These are phyloP conservation scores for Pestalotiopsis sp. DNA, from an alignment of 2,329 filamentous ascomycete genomes.

Conservation along the genomic window DNA sequence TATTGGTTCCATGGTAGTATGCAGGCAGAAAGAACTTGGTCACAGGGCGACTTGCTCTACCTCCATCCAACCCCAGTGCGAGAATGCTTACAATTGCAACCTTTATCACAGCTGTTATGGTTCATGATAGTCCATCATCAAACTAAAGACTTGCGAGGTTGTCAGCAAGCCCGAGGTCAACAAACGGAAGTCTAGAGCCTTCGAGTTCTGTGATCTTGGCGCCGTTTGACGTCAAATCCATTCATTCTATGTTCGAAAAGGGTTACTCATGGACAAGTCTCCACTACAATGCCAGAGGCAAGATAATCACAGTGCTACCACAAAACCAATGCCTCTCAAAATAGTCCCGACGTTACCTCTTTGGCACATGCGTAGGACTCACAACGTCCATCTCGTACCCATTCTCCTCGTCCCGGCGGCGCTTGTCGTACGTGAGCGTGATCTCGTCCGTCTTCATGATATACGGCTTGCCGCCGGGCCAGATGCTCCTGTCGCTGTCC, in stretches of 20 bases:
- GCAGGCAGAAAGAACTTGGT: background rate
- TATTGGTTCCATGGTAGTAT: background rate
- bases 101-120: background rate
- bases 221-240: background rate
- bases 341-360: background rate
- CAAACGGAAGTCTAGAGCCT: too few relatives aligned
- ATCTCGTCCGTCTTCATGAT: constrained; percentile 2
- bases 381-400: background rate
- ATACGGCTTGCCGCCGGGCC: background rate
- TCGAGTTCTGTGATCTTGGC: too few relatives aligned
- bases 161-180: too few relatives aligned
- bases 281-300: background rate
- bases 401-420: background rate
- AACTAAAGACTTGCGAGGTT: background rate
- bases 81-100: background rate
- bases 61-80: background rate
- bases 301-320: background rate
- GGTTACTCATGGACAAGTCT: background rate
- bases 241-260: background rate
- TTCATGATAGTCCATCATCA: background rate
- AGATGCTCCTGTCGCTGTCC: constrained; percentile 1
- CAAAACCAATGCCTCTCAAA: background rate
- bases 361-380: background rate
- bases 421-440: background rate
- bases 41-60: background rate